Base-by-base conservation (phyloP, 495 filamentous ascomycete species). In the Penicillium steckii region DNA sequence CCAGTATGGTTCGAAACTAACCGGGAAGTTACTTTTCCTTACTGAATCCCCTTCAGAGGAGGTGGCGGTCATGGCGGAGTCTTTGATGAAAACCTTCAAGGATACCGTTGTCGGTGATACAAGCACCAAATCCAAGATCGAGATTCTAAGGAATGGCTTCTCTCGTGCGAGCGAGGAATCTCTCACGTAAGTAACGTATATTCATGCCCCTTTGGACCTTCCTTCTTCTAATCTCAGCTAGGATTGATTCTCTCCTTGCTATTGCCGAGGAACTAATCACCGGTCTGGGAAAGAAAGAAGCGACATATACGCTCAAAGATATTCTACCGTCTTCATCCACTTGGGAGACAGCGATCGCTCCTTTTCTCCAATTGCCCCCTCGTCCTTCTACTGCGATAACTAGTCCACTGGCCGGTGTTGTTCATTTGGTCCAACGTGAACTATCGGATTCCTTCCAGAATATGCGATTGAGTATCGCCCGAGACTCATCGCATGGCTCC, bases 401-500 rank as follows among this genome's bases (percentile, higher is more conserved):
- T 4, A 89, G 84, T 61, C 77, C 81, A 8, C 67, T 96, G 18
- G 82, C 80, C 5, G 89, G 89, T 12, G 79, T 79, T 9, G 82
- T 92, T 24, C 83, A 88, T 55, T 67, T 97, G 4, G 75, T 87
- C 0, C 64, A 80, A 33, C 43, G 52, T 33, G 24, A 73, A 18
- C 23, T 64, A 43, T 43, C 74, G 8, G 60, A 63, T 3, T 55
- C 61, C 5, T 63, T 61, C 32, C 44, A 48, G 44, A 33, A 65
- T 48, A 24, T 59, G 50, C 47, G 64, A 53, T 57, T 70, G 43
- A 61, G 40, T 23, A 54, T 79, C 18, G 58, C 74, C 21, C 71
- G 85, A 33, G 91, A 97, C 69, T 69, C 72, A 2, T 75, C 76
- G 44, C 89, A 88, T 1, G 82, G 82, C 18, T 91, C 90, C 1